phyloP scores from a whole-genome alignment of 148 eudicot species.

The Gaultheria prostrata region DNA sequence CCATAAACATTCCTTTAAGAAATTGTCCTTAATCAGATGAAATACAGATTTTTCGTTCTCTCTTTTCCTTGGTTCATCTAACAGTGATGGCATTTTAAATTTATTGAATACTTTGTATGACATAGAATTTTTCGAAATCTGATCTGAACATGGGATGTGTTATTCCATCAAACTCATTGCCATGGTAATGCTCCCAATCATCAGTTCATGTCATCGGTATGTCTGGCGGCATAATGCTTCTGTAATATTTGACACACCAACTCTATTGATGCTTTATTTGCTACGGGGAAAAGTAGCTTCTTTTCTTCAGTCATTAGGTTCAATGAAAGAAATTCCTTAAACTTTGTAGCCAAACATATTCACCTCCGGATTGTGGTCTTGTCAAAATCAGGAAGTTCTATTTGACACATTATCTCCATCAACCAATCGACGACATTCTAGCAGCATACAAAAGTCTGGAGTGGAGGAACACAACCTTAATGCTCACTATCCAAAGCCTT shows the following conservation, averaged over 20 bases:
- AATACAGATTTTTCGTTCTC: background rate
- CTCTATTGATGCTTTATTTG: background rate
- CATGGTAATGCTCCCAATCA: background rate
- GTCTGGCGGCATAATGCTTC: background rate
- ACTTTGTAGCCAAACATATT: background rate
- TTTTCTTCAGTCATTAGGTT: background rate
- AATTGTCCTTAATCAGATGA: background rate
- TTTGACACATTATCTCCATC: background rate
- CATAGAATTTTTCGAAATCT: background rate
- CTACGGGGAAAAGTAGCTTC: background rate
- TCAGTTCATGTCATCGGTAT: background rate
- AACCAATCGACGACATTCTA: background rate
- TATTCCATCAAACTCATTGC: background rate
- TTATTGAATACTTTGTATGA: background rate
- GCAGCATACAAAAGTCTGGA: background rate
- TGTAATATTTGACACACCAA: background rate
- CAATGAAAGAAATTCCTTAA: background rate
- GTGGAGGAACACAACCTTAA: background rate
- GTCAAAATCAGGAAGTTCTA: background rate
- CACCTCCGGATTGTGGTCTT: background rate
- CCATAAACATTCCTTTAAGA: background rate
- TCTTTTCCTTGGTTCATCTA: background rate
- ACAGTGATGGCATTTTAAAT: background rate
- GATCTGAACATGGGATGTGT: background rate
- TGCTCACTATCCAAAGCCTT: background rate